Conservation (phyloP, 2,329 filamentous ascomycete species). For the Parasarocladium wereldwijsianum region DNA sequence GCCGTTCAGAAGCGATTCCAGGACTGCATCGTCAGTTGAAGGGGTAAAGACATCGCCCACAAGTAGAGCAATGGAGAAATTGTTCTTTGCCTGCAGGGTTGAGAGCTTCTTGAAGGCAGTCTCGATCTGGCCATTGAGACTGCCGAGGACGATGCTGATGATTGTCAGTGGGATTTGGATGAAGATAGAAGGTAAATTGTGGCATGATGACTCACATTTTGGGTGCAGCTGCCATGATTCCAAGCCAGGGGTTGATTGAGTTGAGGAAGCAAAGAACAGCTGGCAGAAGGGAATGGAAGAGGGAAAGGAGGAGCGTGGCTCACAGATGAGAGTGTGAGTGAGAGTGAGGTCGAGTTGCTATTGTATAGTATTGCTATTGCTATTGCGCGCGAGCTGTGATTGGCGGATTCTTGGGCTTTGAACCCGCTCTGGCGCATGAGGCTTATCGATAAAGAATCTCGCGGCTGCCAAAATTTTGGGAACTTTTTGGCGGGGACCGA, state of each 20-base stretch:
- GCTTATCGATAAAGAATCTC: constrained; percentile 4
- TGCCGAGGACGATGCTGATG: constrained; percentile 63
- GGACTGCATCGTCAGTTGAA: constrained; percentile 38
- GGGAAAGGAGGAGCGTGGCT: constrained; percentile 4
- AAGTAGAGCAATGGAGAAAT: constrained; percentile 73
- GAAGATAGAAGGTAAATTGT: constrained; percentile 6
- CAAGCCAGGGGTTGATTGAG: constrained; percentile 1
- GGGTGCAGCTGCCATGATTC: constrained; percentile 25
- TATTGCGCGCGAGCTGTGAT: constrained; percentile 18
- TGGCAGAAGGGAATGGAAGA: not conserved
- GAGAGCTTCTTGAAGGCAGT: constrained; percentile 67
- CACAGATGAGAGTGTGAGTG: too few relatives aligned
- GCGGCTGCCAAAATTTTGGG: constrained; percentile 6
- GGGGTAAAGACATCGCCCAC: constrained; percentile 68
- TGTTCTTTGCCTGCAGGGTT: constrained; percentile 71
- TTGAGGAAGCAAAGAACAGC: not conserved
- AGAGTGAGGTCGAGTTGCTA: constrained; percentile 1
- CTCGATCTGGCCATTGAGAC: constrained; percentile 64
- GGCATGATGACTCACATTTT: constrained; percentile 26
- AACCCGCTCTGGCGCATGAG: too few relatives aligned
- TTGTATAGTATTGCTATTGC: too few relatives aligned
- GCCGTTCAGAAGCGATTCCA: constrained; percentile 57
- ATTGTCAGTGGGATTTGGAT: not conserved
- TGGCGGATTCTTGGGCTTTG: constrained; percentile 14
- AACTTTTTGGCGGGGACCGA: constrained; percentile 8